Percentiles rank a stretch among this genome's conserved stretches.
phyloP scores from a whole-genome alignment of 257 asterid species.

The Nicotiana sylvestris region DNA sequence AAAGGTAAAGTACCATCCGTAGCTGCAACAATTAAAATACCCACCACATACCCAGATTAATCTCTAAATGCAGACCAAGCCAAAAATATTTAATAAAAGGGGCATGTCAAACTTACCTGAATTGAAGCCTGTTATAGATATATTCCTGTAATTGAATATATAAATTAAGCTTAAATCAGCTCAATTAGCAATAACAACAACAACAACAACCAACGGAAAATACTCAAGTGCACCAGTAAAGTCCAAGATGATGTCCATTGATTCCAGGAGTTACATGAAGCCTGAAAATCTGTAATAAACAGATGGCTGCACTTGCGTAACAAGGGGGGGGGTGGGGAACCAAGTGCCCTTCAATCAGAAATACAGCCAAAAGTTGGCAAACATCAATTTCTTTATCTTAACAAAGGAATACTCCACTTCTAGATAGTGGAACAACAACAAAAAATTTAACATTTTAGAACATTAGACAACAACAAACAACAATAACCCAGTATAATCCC shows the following conservation, averaged over 20 bases:
- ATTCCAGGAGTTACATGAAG: background rate
- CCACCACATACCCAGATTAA: background rate
- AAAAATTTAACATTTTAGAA: too few relatives aligned
- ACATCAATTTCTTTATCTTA: background rate
- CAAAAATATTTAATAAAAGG: background rate
- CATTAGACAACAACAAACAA: too few relatives aligned
- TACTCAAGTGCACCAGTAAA: background rate
- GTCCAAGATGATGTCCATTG: background rate
- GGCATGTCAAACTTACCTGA: constrained; percentile 52
- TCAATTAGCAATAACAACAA: background rate
- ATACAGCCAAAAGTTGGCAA: background rate
- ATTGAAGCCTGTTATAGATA: constrained; percentile 86
- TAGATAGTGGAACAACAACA: too few relatives aligned
- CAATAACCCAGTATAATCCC: too few relatives aligned
- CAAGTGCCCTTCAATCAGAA: background rate
- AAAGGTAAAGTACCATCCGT: constrained; percentile 94
- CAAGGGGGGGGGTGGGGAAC: background rate
- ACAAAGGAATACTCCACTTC: too few relatives aligned
- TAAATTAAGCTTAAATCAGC: background rate
- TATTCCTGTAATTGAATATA: constrained; percentile 58
- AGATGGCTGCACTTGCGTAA: background rate
- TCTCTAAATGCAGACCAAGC: background rate
- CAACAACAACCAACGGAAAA: background rate
- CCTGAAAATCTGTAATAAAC: background rate
- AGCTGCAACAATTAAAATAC: constrained; percentile 39